Conservation (phyloP, 129 eudicot genomes). For the Ambrosia trifida region DNA sequence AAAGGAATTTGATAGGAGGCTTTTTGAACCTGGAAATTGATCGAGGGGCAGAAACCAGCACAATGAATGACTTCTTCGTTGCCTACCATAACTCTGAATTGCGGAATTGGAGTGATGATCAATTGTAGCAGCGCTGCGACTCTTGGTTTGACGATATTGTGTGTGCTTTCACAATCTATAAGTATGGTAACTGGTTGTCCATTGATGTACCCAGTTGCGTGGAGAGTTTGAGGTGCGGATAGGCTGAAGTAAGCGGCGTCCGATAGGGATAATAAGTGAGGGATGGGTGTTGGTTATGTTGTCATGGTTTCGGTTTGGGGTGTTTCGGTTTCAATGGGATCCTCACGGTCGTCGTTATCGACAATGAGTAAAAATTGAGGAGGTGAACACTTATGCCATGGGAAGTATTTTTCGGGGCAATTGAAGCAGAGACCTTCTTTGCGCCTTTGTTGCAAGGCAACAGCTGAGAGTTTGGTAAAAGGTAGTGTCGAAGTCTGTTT, state of each 20-base stretch:
- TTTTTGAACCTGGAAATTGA: neutral
- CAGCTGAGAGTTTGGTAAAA: too few relatives aligned
- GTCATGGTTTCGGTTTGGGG: too few relatives aligned
- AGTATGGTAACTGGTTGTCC: neutral
- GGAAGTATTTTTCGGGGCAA: too few relatives aligned
- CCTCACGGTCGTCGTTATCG: too few relatives aligned
- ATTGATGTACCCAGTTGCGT: neutral
- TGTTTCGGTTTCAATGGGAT: too few relatives aligned
- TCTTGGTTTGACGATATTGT: neutral
- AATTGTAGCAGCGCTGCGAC: neutral
- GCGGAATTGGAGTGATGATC: neutral
- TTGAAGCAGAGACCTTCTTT: too few relatives aligned
- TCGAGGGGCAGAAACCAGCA: neutral
- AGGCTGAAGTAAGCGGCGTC: neutral
- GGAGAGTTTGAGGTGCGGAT: neutral
- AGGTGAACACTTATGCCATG: too few relatives aligned
- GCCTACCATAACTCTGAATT: neutral
- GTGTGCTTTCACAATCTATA: neutral
- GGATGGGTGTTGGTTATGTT: too few relatives aligned
- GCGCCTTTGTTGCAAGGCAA: too few relatives aligned
- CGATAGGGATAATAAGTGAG: neutral
- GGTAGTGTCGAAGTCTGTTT: too few relatives aligned
- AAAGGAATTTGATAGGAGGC: too few relatives aligned
- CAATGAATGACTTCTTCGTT: neutral
- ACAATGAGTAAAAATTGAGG: too few relatives aligned